Evolutionary conservation across 2,329 filamentous ascomycete genomes (phyloP).

Genomic region (Cordyceps fumosorosea): DNA sequence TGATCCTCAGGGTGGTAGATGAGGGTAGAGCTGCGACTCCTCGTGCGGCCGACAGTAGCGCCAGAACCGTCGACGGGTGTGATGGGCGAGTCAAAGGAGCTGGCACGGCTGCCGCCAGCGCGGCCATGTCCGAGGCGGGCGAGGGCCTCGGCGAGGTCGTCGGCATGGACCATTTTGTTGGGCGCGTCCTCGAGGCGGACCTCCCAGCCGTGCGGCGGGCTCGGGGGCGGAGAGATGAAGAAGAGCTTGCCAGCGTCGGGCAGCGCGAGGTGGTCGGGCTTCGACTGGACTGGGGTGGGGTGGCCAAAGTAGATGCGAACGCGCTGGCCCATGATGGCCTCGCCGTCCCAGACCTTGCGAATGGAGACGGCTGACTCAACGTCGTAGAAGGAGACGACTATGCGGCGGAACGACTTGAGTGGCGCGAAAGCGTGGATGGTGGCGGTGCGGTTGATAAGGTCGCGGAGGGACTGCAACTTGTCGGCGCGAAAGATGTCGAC

Average conservation of each 20-base stretch:
- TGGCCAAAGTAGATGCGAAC: slow-evolving; percentile 65
- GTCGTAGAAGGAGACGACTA: slow-evolving; percentile 71
- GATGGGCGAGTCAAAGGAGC: slow-evolving; percentile 26
- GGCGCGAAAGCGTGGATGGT: slow-evolving; percentile 72
- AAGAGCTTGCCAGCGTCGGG: slow-evolving; percentile 65
- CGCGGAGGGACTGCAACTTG: slow-evolving; percentile 67
- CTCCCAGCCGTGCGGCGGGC: slow-evolving; percentile 63
- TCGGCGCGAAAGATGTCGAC: slow-evolving; percentile 66
- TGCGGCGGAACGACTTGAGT: slow-evolving; percentile 75
- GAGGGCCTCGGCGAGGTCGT: slow-evolving; percentile 61
- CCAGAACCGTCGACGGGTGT: slow-evolving; percentile 34
- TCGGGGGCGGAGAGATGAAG: slow-evolving; percentile 65
- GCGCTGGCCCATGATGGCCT: slow-evolving; percentile 62
- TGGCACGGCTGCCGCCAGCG: slow-evolving; percentile 14
- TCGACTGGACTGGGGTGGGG: slow-evolving; percentile 47
- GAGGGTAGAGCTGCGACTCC: slow-evolving; percentile 58
- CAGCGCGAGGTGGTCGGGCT: slow-evolving; percentile 55
- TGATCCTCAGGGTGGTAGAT: slow-evolving; percentile 58
- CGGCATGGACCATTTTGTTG: slow-evolving; percentile 63
- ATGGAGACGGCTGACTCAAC: slow-evolving; percentile 64
- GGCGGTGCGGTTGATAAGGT: slow-evolving; percentile 62
- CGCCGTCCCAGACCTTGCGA: slow-evolving; percentile 66
- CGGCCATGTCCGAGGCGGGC: slow-evolving; percentile 50
- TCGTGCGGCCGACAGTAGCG: slow-evolving; percentile 23
- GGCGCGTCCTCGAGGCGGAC: slow-evolving; percentile 61